A percentile compares a stretch with the other conserved stretches of the same genome.
Evolutionary conservation across 192 early-diverging fungal species (phyloP).

Genomic region (Pilobolus umbonatus): DNA sequence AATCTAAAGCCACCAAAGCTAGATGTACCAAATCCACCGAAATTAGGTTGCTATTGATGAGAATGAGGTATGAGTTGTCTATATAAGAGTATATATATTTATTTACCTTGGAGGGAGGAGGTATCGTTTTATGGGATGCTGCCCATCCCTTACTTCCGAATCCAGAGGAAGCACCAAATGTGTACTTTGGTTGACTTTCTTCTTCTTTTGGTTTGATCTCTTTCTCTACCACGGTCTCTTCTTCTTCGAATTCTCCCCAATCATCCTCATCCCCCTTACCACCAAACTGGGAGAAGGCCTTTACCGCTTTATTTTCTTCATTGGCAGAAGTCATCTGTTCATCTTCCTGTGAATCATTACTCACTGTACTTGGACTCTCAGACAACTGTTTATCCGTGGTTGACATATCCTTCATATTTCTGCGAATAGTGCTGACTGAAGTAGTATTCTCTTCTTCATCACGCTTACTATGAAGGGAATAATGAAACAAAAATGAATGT

Average conservation of each 20-base stretch:
- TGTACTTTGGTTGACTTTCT: constrained; percentile 21
- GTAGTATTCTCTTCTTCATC: constrained; percentile 14
- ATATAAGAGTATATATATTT: too few species aligned
- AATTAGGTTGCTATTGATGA: constrained; percentile 6
- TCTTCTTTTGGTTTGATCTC: constrained; percentile 5
- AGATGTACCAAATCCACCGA: constrained; percentile 23
- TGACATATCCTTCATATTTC: constrained; percentile 34
- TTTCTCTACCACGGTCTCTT: constrained; percentile 7
- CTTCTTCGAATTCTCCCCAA: constrained; percentile 33
- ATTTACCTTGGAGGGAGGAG: constrained; percentile 16
- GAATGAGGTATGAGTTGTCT: background rate
- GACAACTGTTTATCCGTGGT: constrained; percentile 24
- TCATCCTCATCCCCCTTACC: constrained; percentile 21
- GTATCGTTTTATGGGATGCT: constrained; percentile 19
- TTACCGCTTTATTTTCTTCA: constrained; percentile 15
- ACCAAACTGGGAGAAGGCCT: constrained; percentile 19
- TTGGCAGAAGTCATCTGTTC: constrained; percentile 14
- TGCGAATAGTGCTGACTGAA: constrained; percentile 28
- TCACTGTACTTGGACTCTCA: background rate
- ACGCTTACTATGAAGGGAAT: constrained; percentile 30
- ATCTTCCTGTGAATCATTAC: constrained; percentile 2
- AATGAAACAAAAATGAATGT: background rate
- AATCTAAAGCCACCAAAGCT: constrained; percentile 15
- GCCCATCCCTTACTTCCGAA: constrained; percentile 32
- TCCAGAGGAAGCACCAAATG: constrained; percentile 34